Evolutionary conservation across 2,329 filamentous ascomycete species (phyloP).

Genomic region (Colletotrichum noveboracense): DNA sequence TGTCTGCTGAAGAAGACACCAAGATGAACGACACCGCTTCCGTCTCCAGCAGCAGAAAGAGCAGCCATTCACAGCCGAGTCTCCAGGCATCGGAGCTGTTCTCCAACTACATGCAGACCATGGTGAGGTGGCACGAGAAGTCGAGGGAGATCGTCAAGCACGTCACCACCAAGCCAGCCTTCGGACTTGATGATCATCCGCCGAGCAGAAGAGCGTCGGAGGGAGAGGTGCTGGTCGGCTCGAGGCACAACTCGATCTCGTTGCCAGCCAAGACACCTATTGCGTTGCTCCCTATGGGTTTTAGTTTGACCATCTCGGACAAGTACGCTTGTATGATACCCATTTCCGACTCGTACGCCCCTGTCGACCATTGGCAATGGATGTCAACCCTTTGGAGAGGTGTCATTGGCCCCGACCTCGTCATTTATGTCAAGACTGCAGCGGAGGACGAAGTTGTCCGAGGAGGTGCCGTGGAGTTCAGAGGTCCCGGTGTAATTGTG

Average conservation of each 20-base stretch:
- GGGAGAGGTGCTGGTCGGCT: not conserved
- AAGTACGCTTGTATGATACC: conserved; percentile 75
- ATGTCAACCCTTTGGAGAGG: conserved; percentile 93
- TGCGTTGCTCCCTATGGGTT: conserved; percentile 77
- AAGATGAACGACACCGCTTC: conserved; percentile 11
- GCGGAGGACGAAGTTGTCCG: conserved; percentile 39
- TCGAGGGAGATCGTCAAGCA: conserved; percentile 71
- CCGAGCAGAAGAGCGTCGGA: conserved; percentile 15
- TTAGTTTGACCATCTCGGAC: conserved; percentile 81
- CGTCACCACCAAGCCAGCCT: conserved; percentile 38
- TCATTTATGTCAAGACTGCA: conserved; percentile 65
- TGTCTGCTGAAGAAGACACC: conserved; percentile 14
- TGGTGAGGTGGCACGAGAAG: conserved; percentile 77
- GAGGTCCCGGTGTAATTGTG: conserved; percentile 58
- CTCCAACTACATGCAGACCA: conserved; percentile 68
- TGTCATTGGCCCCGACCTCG: conserved; percentile 80
- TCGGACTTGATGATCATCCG: not conserved
- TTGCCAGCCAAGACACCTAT: conserved; percentile 60
- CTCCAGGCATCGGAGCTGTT: conserved; percentile 44
- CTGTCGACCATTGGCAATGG: conserved; percentile 97
- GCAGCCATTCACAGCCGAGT: conserved; percentile 14
- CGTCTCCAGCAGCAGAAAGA: conserved; percentile 19
- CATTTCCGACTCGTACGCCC: conserved; percentile 77
- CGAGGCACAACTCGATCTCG: not conserved
- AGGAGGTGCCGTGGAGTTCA: conserved; percentile 61